These are phyloP conservation scores for Oryza officinalis DNA, from an alignment of 176 grass and related monocot genomes.

Conservation along the genomic window DNA sequence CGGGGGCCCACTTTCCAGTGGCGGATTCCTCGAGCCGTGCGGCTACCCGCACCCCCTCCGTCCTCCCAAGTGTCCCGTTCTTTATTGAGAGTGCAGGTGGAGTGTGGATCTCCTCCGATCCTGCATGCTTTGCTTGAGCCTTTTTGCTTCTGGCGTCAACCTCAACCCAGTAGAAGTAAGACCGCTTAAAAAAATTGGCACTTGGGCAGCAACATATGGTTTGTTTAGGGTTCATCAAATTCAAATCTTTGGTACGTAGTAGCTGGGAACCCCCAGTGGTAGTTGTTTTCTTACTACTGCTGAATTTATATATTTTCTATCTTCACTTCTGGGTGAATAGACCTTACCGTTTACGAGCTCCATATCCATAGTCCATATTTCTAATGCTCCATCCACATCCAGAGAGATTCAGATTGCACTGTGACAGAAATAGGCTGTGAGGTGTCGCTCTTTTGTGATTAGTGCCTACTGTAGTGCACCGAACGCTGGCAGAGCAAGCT, in stretches of 20 bases:
- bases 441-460: not conserved
- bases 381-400: not conserved
- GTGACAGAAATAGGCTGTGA: not conserved
- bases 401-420: not conserved
- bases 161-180: no score
- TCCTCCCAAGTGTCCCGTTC: not conserved
- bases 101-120: not conserved
- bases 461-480: not conserved
- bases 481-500: slow-evolving; percentile 13
- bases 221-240: not conserved
- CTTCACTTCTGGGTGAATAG: not conserved
- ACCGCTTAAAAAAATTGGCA: not conserved
- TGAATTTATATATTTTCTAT: not conserved
- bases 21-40: not conserved
- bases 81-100: not conserved
- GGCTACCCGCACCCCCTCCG: not conserved
- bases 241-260: not conserved
- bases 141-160: slow-evolving; percentile 7
- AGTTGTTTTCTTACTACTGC: not conserved
- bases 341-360: not conserved
- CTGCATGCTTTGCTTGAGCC: not conserved
- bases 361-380: not conserved
- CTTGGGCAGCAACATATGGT: not conserved
- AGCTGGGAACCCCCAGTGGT: not conserved
- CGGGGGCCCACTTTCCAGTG: not conserved